These are phyloP conservation scores for Phialophora macrospora DNA, from an alignment of 2,329 filamentous ascomycete species.

Conservation along the genomic window DNA sequence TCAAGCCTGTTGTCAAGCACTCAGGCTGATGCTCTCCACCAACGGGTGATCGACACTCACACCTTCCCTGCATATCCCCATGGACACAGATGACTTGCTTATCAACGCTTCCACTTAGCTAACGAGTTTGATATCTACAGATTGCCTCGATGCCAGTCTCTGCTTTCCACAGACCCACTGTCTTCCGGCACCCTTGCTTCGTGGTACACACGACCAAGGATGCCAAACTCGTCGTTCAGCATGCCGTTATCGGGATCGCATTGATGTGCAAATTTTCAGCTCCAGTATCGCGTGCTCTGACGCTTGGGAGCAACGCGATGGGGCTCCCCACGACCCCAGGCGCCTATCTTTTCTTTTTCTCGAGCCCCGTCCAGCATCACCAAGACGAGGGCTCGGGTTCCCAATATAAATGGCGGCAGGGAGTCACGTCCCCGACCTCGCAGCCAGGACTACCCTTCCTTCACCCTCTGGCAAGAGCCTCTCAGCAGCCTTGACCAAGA, in stretches of 20 bases:
- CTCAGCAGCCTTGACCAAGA: background rate
- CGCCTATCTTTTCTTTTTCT: slow-evolving; percentile 10
- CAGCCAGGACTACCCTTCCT: background rate
- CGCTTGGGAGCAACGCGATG: background rate
- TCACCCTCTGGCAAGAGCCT: background rate
- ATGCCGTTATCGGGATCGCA: slow-evolving; percentile 24
- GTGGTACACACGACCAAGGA: slow-evolving; percentile 3
- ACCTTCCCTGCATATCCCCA: slow-evolving; percentile 18
- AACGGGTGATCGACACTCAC: slow-evolving; percentile 18
- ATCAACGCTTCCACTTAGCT: slow-evolving; percentile 26
- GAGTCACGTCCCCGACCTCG: background rate
- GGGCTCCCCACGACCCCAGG: slow-evolving; percentile 20
- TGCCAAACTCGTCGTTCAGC: slow-evolving; percentile 1
- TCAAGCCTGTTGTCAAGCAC: slow-evolving; percentile 11
- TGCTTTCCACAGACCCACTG: background rate
- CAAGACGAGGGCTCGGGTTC: background rate
- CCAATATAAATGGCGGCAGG: slow-evolving; percentile 1
- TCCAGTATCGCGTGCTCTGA: slow-evolving; percentile 15
- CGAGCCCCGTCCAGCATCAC: slow-evolving; percentile 2
- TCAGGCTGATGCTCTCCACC: slow-evolving; percentile 4
- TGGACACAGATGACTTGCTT: slow-evolving; percentile 20
- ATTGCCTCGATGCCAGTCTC: background rate
- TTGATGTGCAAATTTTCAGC: slow-evolving; percentile 11
- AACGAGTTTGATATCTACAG: slow-evolving; percentile 17
- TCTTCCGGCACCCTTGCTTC: slow-evolving; percentile 1